Base-by-base conservation (phyloP, 768 basidiomycete genomes). In the Russula compacta region DNA sequence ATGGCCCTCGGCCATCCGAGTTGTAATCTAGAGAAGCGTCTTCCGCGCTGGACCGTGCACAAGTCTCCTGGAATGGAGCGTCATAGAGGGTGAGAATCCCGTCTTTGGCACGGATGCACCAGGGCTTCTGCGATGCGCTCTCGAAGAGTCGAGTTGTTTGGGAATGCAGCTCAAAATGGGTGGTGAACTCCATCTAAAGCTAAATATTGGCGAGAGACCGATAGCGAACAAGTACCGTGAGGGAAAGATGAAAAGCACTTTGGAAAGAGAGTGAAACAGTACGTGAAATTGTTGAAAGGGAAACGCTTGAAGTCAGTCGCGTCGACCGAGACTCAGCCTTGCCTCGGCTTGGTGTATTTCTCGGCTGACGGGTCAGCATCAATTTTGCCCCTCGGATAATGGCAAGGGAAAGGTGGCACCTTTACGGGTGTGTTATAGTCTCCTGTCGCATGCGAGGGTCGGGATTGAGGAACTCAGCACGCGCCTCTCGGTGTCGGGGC, bases 161-260 rank as follows among this genome's bases (percentile, higher is more conserved):
- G 83, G 83, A 86, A 84, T 86, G 84, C 85, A 85, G 85, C 84
- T 82, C 84, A 79, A 85, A 84, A 79, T 75, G 84, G 83, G 83
- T 83, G 85, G 84, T 85, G 83, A 84, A 84, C 79, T 84, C 83
- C 84, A 83, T 86, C 84, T 85, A 86, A 85, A 82, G 83, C 83
- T 85, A 85, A 84, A 85, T 85, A 86, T 76, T 76, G 81, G 83
- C 81, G 78, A 83, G 83, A 85, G 83, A 85, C 85, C 83, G 81
- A 85, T 86, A 85, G 84, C 80, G 80, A 84, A 85, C 84, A 83
- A 85, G 83, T 85, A 84, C 83, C 79, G 81, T 84, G 82, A 85
- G 83, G 83, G 84, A 85, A 84, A 84, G 84, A 82, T 82, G 82
- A 85, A 85, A 84, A 85, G 83, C 77, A 85, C 83, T 85, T 82